Evolutionary conservation across 2,329 filamentous ascomycete species (phyloP), one percentile per base, ranked within the genome.

Genomic region (Thermomyces lanuginosus): DNA sequence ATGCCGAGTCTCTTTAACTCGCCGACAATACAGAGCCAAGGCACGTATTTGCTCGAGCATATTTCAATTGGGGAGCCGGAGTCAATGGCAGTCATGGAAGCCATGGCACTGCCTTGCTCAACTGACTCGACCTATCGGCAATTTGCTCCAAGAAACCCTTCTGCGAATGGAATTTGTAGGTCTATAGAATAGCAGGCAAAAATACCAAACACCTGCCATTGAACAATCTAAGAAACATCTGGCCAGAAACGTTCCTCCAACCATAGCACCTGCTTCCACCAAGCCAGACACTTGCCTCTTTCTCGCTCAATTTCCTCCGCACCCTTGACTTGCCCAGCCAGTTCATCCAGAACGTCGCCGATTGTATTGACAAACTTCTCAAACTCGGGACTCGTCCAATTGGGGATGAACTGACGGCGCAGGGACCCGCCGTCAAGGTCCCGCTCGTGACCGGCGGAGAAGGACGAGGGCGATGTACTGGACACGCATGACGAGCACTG

Each of bases 331-430:
- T 55, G 45, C 29, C 39, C 48, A 2, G 66, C 65, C 24, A 63
- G 57, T 12, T 60, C 55, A 43, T 76, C 68, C 30, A 75, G 53
- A 5, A 75, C 56, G 12, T 43, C 49, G 14, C 60, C 65, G 29
- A 76, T 54, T 25, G 54, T 49, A 28, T 62, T 52, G 8, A 76
- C 72, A 51, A 76, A 75, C 26, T 38, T 50, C 19, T 56, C 55
- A 43, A 79, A 79, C 39, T 71, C 67, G 2, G 45, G 37, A 35
- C 65, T 69, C 22, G 66, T 71, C 75, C 73, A 79, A 40, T 78
- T 78, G 0, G 65, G 66, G 31, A 79, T 77, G 35, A 79, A 75
- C 41, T 68, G 64, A 26, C 57, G 58, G 30, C 72, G 57, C 46
- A 78, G 47, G 4, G 72, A 73, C 0, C 74, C 73, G 0, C 72